phyloP scores from a whole-genome alignment of 2,329 filamentous ascomycete genomes.

The Neonectria neomacrospora region DNA sequence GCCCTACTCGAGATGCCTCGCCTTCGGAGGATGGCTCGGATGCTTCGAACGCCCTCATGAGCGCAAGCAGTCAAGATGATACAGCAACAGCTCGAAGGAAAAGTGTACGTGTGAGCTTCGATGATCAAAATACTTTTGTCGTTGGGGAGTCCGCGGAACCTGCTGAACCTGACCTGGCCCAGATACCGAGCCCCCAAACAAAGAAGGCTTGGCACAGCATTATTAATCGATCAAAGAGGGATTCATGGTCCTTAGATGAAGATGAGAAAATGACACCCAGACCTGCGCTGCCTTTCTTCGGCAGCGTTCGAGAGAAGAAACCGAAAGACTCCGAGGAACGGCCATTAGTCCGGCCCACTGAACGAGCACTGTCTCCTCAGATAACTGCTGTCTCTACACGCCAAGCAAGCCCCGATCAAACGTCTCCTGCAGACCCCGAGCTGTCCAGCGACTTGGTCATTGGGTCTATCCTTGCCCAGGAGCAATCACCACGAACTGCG shows the following conservation, averaged over 20 bases:
- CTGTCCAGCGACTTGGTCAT: conserved; percentile 70
- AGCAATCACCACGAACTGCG: conserved; percentile 62
- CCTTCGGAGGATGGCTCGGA: conserved; percentile 63
- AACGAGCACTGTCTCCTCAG: conserved; percentile 47
- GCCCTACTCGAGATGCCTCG: conserved; percentile 63
- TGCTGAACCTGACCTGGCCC: conserved; percentile 53
- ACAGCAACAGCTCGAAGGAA: conserved; percentile 64
- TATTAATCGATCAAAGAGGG: conserved; percentile 60
- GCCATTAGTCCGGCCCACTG: conserved; percentile 65
- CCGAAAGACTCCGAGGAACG: conserved; percentile 64
- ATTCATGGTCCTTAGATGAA: conserved; percentile 61
- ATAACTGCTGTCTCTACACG: conserved; percentile 13
- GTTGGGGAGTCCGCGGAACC: conserved; percentile 59
- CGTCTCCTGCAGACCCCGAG: conserved; percentile 48
- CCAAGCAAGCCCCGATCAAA: conserved; percentile 44
- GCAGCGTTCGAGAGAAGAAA: conserved; percentile 75
- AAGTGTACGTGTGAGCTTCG: conserved; percentile 80
- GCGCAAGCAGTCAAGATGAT: conserved; percentile 51
- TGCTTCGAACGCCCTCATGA: conserved; percentile 48
- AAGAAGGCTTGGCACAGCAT: conserved; percentile 63
- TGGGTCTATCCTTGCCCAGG: conserved; percentile 65
- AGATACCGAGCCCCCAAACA: conserved; percentile 51
- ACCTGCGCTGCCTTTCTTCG: conserved; percentile 78
- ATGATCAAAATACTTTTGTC: conserved; percentile 69
- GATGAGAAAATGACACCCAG: conserved; percentile 79